Evolutionary conservation across 305 asterid species (phyloP), one percentile per base, ranked within the genome.

Genomic region (Fraxinus xanthoxyloides): DNA sequence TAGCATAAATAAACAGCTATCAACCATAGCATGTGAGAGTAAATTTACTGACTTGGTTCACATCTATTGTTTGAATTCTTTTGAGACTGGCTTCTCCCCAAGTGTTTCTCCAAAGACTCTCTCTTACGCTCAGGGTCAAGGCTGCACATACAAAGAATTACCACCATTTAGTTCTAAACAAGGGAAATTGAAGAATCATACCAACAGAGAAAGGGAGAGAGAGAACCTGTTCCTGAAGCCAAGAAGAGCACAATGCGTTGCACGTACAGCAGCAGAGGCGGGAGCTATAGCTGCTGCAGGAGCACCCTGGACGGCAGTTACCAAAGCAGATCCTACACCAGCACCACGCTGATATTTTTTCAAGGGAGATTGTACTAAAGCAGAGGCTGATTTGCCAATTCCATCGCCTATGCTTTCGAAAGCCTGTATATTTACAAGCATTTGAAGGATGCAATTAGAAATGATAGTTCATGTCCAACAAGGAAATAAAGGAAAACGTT

Each of bases 231-330:
- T 97, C 84, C 98, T 90, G 85, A 93, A 86, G 77, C 99, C 99
- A 85, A 97, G 92, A 89, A 97, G 90, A 83, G 98, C 93, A 85
- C 87, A 95, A 85, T 93, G 97, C 81, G 93, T 65, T 36, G 99
- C 99, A 59, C 93, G 94, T 80, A 89, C 97, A 84, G 97, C 85
- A 82, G 97, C 98, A 86, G 98, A 87, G 87, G 97, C 97, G 21
- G 98, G 99, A 89, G 99, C 98, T 63, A 97, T 85, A 31, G 97
- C 99, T 81, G 99, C 99, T 43, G 91, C 97, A 79, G 99, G 99
- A 85, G 95, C 93, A 85, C 93, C 95, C 91, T 91, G 94, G 87
- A 90, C 93, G 56, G 93, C 98, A 72, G 93, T 89, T 34, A 89
- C 93, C 87, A 97, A 87, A 88, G 97, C 95, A 77, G 97, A 89